Evolutionary conservation across 108 stramenopile genomes (phyloP).

Genomic region (Bacterosira constricta): DNA sequence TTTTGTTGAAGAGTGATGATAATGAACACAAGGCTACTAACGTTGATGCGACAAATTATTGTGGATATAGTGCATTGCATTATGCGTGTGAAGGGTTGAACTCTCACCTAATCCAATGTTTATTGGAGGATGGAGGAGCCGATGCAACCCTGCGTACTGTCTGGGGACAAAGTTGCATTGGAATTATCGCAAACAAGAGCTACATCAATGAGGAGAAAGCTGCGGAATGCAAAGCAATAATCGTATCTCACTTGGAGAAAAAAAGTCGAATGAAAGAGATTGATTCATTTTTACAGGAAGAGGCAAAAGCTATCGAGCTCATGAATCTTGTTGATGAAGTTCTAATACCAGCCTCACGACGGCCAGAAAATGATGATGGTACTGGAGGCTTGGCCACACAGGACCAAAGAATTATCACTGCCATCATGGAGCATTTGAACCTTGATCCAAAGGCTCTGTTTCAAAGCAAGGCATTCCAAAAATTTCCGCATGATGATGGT

Average conservation of each 20-base stretch:
- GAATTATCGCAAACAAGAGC: constrained; percentile 20
- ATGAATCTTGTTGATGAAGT: constrained; percentile 39
- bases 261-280: constrained; percentile 8
- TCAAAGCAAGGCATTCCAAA: constrained; percentile 1
- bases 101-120: constrained; percentile 21
- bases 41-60: constrained; percentile 39
- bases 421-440: constrained; percentile 27
- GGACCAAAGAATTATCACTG: constrained; percentile 30
- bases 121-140: constrained; percentile 32
- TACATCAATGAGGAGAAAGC: constrained; percentile 24
- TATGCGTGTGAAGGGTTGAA: constrained; percentile 49
- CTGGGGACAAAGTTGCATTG: constrained; percentile 40
- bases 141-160: constrained; percentile 39
- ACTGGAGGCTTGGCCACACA: constrained; percentile 15
- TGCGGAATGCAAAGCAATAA: constrained; percentile 24
- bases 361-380: constrained; percentile 17
- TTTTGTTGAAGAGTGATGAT: constrained; percentile 20
- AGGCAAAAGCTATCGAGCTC: constrained; percentile 28
- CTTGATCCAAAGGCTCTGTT: constrained; percentile 31
- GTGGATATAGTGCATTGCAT: constrained; percentile 49
- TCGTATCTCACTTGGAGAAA: constrained; percentile 24
- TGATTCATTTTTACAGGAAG: constrained; percentile 38
- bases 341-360: constrained; percentile 37
- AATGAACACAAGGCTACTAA: background rate
- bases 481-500: background rate